phyloP scores from a whole-genome alignment of 2,329 filamentous ascomycete species.

The Cadophora sp. region DNA sequence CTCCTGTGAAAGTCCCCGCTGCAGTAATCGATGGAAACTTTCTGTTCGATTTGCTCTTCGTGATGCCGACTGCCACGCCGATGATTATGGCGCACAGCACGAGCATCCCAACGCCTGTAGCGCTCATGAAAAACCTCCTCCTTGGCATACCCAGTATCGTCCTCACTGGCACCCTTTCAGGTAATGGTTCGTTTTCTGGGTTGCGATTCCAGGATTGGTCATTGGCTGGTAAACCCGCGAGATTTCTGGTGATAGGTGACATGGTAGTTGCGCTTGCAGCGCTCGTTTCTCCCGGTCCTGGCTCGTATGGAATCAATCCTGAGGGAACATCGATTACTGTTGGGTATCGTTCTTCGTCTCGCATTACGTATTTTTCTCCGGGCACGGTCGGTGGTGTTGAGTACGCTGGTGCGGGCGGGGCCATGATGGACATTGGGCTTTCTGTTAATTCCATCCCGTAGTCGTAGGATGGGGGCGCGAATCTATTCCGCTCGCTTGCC shows the following conservation, averaged over 20 bases:
- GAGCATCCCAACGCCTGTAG: background rate
- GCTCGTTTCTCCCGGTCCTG: background rate
- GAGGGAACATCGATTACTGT: constrained; percentile 7
- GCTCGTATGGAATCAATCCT: background rate
- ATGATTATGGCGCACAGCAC: constrained; percentile 15
- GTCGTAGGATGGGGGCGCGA: constrained; percentile 13
- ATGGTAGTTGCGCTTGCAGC: background rate
- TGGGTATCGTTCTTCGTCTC: constrained; percentile 24
- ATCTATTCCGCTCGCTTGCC: constrained; percentile 10
- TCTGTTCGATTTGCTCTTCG: constrained; percentile 5
- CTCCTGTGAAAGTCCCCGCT: constrained; percentile 16
- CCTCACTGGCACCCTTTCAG: background rate
- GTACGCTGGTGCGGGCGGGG: background rate
- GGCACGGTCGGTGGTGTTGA: background rate
- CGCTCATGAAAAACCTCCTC: background rate
- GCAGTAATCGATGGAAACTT: constrained; percentile 21
- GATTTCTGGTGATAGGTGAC: background rate
- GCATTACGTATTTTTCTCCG: constrained; percentile 19
- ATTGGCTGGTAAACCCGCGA: background rate
- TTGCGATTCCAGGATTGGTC: background rate
- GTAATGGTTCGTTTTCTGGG: background rate
- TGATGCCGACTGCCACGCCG: constrained; percentile 14
- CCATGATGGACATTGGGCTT: background rate
- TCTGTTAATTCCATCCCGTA: constrained; percentile 6
- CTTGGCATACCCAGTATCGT: constrained; percentile 9